phyloP scores from a whole-genome alignment of 805 yeast species.

The Blastobotrys robertii region DNA sequence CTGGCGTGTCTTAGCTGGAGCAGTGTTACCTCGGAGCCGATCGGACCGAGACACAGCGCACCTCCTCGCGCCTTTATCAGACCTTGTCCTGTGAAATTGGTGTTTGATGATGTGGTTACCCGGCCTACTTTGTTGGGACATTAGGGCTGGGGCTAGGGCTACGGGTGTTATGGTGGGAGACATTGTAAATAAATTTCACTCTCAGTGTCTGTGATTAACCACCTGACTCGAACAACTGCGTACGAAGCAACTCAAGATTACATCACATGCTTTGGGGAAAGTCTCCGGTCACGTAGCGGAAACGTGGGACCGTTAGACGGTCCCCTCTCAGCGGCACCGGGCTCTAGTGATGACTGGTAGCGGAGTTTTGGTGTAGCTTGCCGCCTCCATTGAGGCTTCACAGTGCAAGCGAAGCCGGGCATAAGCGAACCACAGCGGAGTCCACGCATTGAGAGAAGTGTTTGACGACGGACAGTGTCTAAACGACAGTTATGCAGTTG shows the following conservation, averaged over 20 bases:
- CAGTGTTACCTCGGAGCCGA: too few relatives aligned
- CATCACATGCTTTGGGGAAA: constrained; percentile 25
- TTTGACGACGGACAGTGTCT: constrained; percentile 5
- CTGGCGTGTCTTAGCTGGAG: too few relatives aligned
- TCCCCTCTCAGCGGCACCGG: neutral
- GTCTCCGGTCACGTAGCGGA: constrained; percentile 25
- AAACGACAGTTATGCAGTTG: constrained; percentile 23
- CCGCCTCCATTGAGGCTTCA: constrained; percentile 1
- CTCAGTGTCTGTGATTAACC: too few relatives aligned
- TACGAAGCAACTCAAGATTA: constrained; percentile 21
- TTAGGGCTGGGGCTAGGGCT: neutral
- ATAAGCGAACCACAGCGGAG: too few relatives aligned
- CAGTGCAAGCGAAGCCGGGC: neutral
- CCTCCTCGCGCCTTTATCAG: too few relatives aligned
- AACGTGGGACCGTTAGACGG: too few relatives aligned
- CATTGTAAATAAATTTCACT: neutral
- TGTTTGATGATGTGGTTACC: too few relatives aligned
- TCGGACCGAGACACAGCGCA: too few relatives aligned
- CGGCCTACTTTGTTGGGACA: too few relatives aligned
- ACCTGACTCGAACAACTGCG: constrained; percentile 18
- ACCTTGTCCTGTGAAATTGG: too few relatives aligned
- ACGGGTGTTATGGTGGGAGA: neutral
- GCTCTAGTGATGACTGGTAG: neutral
- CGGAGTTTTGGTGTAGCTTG: neutral
- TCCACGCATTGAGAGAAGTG: neutral